A percentile compares a stretch with the other conserved stretches of the same genome.
These are phyloP conservation scores for Rutstroemia sp. DNA, from an alignment of 2,329 filamentous ascomycete genomes.

Conservation along the genomic window DNA sequence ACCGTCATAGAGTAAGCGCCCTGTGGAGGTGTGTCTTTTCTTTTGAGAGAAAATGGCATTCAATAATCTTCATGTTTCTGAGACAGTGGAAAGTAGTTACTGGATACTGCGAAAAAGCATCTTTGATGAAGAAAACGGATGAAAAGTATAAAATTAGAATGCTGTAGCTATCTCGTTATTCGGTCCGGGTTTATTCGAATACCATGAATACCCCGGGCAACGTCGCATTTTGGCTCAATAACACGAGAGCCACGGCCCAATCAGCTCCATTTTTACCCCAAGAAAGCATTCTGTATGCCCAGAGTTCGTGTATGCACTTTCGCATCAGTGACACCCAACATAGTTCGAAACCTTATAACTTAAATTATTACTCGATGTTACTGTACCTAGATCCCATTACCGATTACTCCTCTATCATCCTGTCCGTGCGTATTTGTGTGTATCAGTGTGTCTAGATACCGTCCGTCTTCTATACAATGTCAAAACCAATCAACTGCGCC, in stretches of 20 bases:
- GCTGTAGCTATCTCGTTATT: background rate
- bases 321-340: background rate
- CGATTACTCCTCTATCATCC: background rate
- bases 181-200: background rate
- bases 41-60: background rate
- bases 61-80: too few relatives aligned
- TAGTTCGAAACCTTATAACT: background rate
- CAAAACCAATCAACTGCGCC: background rate
- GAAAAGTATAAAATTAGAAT: background rate
- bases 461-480: background rate
- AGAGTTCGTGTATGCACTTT: conserved; percentile 5
- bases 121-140: background rate
- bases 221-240: background rate
- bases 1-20: too few relatives aligned
- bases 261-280: background rate
- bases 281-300: background rate
- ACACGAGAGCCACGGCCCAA: background rate
- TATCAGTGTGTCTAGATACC: background rate
- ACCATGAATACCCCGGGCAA: background rate
- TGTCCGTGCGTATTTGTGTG: background rate
- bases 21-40: too few relatives aligned
- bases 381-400: background rate
- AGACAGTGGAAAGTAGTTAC: too few relatives aligned
- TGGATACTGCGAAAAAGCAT: too few relatives aligned
- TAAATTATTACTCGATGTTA: background rate